These are phyloP conservation scores for Crassisporium funariophilum DNA, from an alignment of 768 basidiomycete species.

Conservation along the genomic window DNA sequence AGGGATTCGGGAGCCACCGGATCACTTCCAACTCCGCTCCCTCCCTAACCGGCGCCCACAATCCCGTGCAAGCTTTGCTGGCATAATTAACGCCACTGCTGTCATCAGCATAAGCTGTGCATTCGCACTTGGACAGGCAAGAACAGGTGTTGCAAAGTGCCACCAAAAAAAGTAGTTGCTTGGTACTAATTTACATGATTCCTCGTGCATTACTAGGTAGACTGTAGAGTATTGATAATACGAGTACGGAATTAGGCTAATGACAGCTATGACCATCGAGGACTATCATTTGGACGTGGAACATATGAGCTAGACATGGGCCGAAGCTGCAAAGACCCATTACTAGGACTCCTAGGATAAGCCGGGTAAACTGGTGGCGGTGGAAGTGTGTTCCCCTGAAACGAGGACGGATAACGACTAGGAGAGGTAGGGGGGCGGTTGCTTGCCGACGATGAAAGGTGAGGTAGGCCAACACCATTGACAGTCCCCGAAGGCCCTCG, in stretches of 20 bases:
- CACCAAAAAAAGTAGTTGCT: too few species aligned
- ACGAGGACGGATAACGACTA: constrained; percentile 23
- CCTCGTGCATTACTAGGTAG: too few species aligned
- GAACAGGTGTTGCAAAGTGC: too few species aligned
- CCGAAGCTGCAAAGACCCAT: constrained; percentile 24
- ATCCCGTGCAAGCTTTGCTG: too few species aligned
- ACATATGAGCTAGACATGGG: constrained; percentile 23
- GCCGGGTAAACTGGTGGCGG: constrained; percentile 10
- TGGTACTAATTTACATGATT: too few species aligned
- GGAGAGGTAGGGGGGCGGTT: constrained; percentile 19
- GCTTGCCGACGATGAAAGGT: constrained; percentile 17
- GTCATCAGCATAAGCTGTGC: neutral
- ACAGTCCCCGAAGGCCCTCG: constrained; percentile 10
- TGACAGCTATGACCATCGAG: constrained; percentile 17
- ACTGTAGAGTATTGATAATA: neutral
- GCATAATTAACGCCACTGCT: neutral
- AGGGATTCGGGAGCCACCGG: constrained; percentile 52
- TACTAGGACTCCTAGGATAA: constrained; percentile 14
- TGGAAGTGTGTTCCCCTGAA: constrained; percentile 21
- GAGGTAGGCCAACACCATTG: constrained; percentile 12
- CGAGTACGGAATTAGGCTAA: neutral
- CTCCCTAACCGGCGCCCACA: constrained; percentile 27
- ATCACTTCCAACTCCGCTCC: constrained; percentile 46
- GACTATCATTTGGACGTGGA: constrained; percentile 12
- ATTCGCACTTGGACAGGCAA: too few species aligned